Base-by-base conservation (phyloP, 306 rosid species). In the Herpetospermum pedunculosum region DNA sequence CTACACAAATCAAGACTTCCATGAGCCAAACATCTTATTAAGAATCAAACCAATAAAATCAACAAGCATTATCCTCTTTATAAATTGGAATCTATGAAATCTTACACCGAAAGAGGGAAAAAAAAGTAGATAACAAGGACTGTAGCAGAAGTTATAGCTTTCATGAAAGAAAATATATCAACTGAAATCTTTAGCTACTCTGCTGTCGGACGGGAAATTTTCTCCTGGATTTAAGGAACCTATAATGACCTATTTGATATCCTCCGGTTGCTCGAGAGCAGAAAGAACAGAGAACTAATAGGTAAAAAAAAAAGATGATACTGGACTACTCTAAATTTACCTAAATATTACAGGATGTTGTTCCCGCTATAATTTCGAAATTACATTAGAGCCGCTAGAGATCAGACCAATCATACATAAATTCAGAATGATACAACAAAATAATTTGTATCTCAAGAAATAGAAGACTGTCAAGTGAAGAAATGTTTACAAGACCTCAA, bases 401-500 rank as follows among this genome's bases (percentile, higher is more conserved):
- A 70, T 9, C 25, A 29, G n/a, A 32, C 18, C 26, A 30, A 14
- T 12, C 62, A 47, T 32, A 71, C 46, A 67, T 25, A 67, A 67
- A 67, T 26, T 21, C 35, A 65, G 50, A 67, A 50, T 47, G 75
- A 47, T 29, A 47, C 8, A 47, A 50, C 75, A 19, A 49, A 71
- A n/a, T 69, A 69, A 26, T 67, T 49, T 49, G 35, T 49, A 48
- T 71, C 58, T 47, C 75, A 71, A 29, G 16, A 48, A 29, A 30
- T 6, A 9, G 21, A 44, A 44, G 35, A 23, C 15, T 44, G 55
- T 44, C 26, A 18, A 71, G 62, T 47, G 46, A 71, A 71, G 44
- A 32, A 49, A 50, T 28, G 53, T 69, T 44, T 69, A 44, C 73
- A 69, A 69, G 73, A 25, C 73, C 38, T 35, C 38, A 69, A 41